Percentiles rank a stretch among this genome's conserved stretches.
Evolutionary conservation across 768 basidiomycete species (phyloP).

Genomic region (Hericium rajendrae): DNA sequence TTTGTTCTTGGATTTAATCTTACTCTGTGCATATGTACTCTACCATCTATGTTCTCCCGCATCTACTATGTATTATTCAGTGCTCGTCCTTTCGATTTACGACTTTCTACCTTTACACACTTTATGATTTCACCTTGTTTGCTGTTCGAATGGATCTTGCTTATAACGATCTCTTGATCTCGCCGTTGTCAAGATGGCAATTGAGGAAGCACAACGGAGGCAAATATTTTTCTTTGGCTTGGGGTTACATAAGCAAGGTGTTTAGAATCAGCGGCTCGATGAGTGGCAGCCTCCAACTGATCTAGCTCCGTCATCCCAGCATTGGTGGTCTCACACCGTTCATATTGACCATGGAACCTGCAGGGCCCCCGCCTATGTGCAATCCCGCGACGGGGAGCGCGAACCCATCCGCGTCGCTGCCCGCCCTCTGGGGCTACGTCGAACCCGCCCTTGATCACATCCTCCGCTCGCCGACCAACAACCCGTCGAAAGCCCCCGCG

Average conservation of each 20-base stretch:
- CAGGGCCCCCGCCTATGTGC: neutral
- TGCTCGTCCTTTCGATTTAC: neutral
- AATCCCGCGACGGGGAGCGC: constrained; percentile 31
- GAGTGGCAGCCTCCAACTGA: no score
- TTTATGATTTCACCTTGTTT: neutral
- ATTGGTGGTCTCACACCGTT: no score
- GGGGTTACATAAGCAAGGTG: no score
- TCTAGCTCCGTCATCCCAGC: no score
- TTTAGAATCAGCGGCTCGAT: no score
- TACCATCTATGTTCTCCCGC: neutral
- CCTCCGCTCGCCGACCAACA: constrained; percentile 56
- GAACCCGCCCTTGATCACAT: constrained; percentile 72
- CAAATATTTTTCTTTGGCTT: no score
- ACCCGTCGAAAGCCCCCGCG: constrained; percentile 50
- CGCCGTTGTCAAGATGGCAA: no score
- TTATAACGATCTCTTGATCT: no score
- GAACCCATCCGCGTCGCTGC: constrained; percentile 64
- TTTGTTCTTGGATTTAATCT: neutral
- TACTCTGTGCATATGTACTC: neutral
- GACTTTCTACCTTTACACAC: neutral
- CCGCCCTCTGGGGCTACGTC: constrained; percentile 66
- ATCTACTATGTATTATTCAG: neutral
- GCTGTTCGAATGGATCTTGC: neutral
- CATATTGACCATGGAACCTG: no score
- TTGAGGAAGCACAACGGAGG: no score